Evolutionary conservation across 441 rosid genomes (phyloP).

Genomic region (Erodium moschatum): DNA sequence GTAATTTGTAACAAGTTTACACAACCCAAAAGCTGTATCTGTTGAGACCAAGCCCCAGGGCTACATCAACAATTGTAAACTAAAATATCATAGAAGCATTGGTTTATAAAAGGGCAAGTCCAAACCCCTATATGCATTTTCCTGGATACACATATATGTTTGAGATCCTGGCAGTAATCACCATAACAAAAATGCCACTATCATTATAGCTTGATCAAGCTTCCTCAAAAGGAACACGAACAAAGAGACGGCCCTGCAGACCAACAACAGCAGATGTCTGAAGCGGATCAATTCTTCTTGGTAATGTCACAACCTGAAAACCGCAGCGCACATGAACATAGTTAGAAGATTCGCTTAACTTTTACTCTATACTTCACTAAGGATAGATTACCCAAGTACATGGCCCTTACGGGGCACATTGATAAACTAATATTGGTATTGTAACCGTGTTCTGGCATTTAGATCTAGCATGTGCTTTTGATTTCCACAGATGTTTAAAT

Average conservation of each 20-base stretch:
- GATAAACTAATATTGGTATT: no score
- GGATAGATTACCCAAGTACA: no score
- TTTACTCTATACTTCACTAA: no score
- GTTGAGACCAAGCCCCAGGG: no score
- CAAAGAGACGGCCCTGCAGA: constrained; percentile 66
- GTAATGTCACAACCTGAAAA: constrained; percentile 57
- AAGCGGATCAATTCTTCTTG: constrained; percentile 70
- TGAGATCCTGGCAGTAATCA: neutral
- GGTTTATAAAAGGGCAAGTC: neutral
- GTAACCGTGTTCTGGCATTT: neutral
- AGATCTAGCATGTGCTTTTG: neutral
- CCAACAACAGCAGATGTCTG: constrained; percentile 65
- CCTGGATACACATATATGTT: neutral
- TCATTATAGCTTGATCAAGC: constrained; percentile 17
- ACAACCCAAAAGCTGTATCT: neutral
- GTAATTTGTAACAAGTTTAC: neutral
- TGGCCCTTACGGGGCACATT: no score
- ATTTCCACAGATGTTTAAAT: neutral
- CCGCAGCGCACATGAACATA: constrained; percentile 10
- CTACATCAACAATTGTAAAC: neutral
- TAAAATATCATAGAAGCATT: neutral
- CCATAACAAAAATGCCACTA: no score
- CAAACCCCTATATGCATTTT: neutral
- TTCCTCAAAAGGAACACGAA: constrained; percentile 55
- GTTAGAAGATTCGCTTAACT: neutral